Base-by-base conservation (phyloP, 1,284 basidiomycete species). In the Leccinum colubrinum region DNA sequence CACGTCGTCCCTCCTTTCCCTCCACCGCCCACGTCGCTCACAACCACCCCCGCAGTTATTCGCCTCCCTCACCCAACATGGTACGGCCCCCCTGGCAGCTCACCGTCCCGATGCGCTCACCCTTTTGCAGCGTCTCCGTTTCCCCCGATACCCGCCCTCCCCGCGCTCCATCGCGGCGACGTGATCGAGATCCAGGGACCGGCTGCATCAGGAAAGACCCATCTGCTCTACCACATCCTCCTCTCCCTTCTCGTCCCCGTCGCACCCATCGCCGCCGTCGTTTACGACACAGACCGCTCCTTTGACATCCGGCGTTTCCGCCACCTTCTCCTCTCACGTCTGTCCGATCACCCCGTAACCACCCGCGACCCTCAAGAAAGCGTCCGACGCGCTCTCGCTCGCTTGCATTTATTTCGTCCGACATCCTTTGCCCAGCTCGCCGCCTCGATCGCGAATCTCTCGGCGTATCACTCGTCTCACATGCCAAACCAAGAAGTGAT, bases 101-200 rank as follows among this genome's bases (percentile, higher is more conserved):
- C 6, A 15, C 5, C 17, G n/a, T 15, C 55, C 60, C 46, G 14
- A 61, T 17, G n/a, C 15, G 22, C 65, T 54, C 64, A 65, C 57
- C 12, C 57, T 6, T 33, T 22, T 22, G 27, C 64, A 72, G 65
- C 64, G 55, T 62, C 59, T 30, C 69, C 76, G 39, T 65, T 73
- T 61, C 59, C 59, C 74, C 73, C 48, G 68, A 68, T 48, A 71
- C 78, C 59, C 50, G 59, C 56, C 55, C 62, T 74, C 22, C 64
- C 71, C 48, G 61, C 63, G 15, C 50, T 75, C 53, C 8, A 65
- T 59, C 73, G 72, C 65, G 74, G 72, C 50, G 69, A 91, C 73
- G 79, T 91, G 50, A 74, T 93, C 67, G 88, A 91, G 73, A 80
- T 94, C 43, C 88, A 92, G 73, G 92, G 91, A 2, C 81, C 87